Evolutionary conservation across 805 yeast genomes (phyloP), one percentile per base, ranked within the genome.

Genomic region (Saturnispora saitoi): DNA sequence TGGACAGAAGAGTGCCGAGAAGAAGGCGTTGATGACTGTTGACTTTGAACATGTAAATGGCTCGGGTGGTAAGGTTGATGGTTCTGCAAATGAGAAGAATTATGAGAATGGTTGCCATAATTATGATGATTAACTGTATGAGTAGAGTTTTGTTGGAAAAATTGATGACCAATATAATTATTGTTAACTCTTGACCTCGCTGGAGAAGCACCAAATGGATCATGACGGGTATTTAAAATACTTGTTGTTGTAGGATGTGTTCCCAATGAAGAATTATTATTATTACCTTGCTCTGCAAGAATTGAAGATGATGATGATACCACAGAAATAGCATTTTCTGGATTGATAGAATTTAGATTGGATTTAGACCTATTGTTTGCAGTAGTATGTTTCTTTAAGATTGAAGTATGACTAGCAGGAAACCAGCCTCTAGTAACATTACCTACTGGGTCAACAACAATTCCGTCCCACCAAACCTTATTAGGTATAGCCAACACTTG

Each of bases 391-490:
- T 24, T 19, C 17, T 31, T 45, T n/a, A 41, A 31, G 1, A 43
- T 45, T 39, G 50, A 45, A 3, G 51, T 43, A 32, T 47, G 19
- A n/a, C 47, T 15, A n/a, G 75, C 75, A 15, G 95, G 95, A 67
- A 88, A 86, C 95, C 95, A 88, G 56, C 96, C 96, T 59, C 95
- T 72, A 5, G 74, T 62, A 4, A 69, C 64, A 29, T 59, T 73
- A 6, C 75, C 75, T 17, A 59, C 63, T 2, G 67, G 62, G 34
- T 63, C 64, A 4, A 60, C 63, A 32, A 69, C 54, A 15, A 83
- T 71, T 10, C 96, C 95, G 62, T 88, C 95, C 93, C 95, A 86
- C 96, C 95, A 88, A 2, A 88, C 86, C 2, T 78, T 62, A 36
- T 74, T 76, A 14, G 78, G 70, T 51, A 83, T 83, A 14, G 73